Base-by-base conservation (phyloP, 192 early-diverging fungal species). In the Coemansia sp. region DNA sequence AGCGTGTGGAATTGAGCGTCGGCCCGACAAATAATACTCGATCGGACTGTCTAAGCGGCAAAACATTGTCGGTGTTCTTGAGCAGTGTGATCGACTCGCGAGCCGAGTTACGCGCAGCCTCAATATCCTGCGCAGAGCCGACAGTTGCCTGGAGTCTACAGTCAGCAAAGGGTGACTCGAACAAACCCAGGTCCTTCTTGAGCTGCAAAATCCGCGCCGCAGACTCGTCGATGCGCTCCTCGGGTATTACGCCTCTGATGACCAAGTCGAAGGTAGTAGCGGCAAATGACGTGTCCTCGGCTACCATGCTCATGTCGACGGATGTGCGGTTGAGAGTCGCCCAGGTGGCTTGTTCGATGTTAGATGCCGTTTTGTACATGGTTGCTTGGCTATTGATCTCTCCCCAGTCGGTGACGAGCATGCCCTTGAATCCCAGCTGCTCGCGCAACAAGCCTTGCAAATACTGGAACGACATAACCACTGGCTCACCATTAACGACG, bases 111-210 rank as follows among this genome's bases (percentile, higher is more conserved):
- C 79, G 84, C 34, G 88, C 85, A 6, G 83, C 78, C 12, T 86
- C 69, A 22, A 81, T 60, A 5, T 74, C 75, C 62, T 86, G 86
- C 36, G 71, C 33, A 16, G 84, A 84, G 2, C 88, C 87, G 2
- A 89, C 87, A 6, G 79, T 70, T 67, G 64, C 74, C 79, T 38
- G 63, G 70, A 71, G 34, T 67, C 70, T 46, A 38, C 6, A 71
- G 54, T 86, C 77, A 3, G 71, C 73, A 18, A 73, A 80, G 57
- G 84, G 82, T 7, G 67, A 49, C n/a, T 85, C 79, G 52, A 91
- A 87, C 11, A 91, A 63, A 0, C 89, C 89, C 5, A 91, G 63
- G 69, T 91, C 89, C 72, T 91, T 91, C 71, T 91, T 91, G 24
- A 89, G 74, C 73, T 91, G 89, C 55, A 91, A 68, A 2, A 91